Evolutionary conservation across 306 rosid species (phyloP), one percentile per base, ranked within the genome.

Genomic region (Casuarina cunninghamiana): DNA sequence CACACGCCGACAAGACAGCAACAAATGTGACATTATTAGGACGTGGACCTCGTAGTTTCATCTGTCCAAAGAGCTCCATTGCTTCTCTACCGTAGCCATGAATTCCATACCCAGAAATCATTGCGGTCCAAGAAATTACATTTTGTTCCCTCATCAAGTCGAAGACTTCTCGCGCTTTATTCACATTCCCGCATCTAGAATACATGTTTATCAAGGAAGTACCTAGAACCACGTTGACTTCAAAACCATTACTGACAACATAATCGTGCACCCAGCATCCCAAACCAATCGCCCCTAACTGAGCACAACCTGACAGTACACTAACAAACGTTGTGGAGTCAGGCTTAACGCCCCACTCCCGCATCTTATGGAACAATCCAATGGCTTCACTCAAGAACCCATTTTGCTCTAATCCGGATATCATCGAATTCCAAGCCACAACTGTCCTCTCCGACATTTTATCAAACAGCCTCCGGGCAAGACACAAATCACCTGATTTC

Each of bases 361-460:
- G 45, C 97, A 92, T 88, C 81, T 53, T 80, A 5, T 63, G 0
- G 76, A 90, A 88, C 74, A 90, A 17, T 42, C 12, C 86, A 44
- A 92, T 44, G 2, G 98, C 90, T 71, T 92, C 93, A 69, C 69
- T 71, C 0, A 90, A 77, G 63, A 84, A 76, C 74, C 98, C 97
- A 2, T 89, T 92, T 72, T 87, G 98, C 41, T 90, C 97, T 12
- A 89, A 92, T 10, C 95, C 97, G 0, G 97, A 88, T 70, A 94
- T 92, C 88, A 94, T 85, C 32, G 97, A 86, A 39, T 94, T 94
- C 98, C 97, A 94, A 73, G 93, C 93, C 45, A 94, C 91, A 66
- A 89, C 80, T 53, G 80, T 87, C 82, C 83, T 87, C 1, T 86
- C 87, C 1, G 85, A 84, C 91, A 92, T 92, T 81, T 66, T 73